Evolutionary conservation across 1,284 basidiomycete species (phyloP).

Genomic region (Tetrapyrgos nigripes): DNA sequence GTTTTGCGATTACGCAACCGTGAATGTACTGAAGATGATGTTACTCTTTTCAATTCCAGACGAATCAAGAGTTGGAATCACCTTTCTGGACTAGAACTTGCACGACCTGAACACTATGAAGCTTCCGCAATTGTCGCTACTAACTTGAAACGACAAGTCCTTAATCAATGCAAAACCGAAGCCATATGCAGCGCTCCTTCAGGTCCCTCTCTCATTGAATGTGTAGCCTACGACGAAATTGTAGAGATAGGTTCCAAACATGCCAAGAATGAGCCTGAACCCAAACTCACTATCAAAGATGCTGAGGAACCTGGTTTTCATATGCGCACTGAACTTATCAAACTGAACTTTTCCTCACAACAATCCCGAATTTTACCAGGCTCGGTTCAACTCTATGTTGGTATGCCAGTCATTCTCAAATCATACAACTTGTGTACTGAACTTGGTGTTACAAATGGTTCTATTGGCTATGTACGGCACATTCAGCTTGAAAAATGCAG

Average conservation of each 20-base stretch:
- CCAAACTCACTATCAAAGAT: too few relatives aligned
- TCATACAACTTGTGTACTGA: constrained; percentile 33
- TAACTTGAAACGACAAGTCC: constrained; percentile 22
- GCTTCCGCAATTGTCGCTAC: constrained; percentile 11
- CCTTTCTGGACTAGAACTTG: neutral
- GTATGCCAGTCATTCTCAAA: constrained; percentile 37
- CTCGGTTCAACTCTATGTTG: constrained; percentile 23
- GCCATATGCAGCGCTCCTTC: too few relatives aligned
- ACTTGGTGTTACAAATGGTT: constrained; percentile 35
- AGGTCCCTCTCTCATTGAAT: too few relatives aligned
- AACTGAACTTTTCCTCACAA: constrained; percentile 2
- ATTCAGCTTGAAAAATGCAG: neutral
- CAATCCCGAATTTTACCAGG: constrained; percentile 11
- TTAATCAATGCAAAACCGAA: constrained; percentile 22
- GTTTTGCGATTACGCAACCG: neutral
- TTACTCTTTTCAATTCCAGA: too few relatives aligned
- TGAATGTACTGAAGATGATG: constrained; percentile 1
- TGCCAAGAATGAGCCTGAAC: too few relatives aligned
- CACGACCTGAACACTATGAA: neutral
- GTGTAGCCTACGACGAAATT: too few relatives aligned
- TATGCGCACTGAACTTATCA: too few relatives aligned
- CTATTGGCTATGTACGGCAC: constrained; percentile 19
- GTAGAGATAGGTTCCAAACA: too few relatives aligned
- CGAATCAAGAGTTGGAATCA: too few relatives aligned
- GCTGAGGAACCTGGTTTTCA: neutral